Evolutionary conservation across 2,329 filamentous ascomycete genomes (phyloP).

Genomic region (Plenodomus lindquistii): DNA sequence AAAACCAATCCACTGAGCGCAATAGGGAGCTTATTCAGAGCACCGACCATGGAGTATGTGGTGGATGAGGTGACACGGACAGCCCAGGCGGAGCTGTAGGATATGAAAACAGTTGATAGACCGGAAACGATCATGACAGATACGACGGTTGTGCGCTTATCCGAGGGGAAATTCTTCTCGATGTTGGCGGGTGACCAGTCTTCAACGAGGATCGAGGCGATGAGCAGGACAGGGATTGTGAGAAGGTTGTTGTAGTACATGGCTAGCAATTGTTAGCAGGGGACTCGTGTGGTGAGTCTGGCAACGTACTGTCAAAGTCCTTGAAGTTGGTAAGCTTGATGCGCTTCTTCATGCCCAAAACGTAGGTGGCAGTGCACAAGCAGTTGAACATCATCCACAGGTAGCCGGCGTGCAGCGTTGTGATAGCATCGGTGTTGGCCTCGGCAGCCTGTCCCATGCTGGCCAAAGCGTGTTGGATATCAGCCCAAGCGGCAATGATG

Average conservation of each 20-base stretch:
- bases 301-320: slow-evolving; percentile 89
- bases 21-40: slow-evolving; percentile 96
- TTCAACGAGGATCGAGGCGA: slow-evolving; percentile 80
- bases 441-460: slow-evolving; percentile 57
- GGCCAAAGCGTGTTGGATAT: slow-evolving; percentile 83
- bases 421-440: slow-evolving; percentile 74
- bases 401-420: slow-evolving; percentile 91
- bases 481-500: slow-evolving; percentile 93
- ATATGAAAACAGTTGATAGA: slow-evolving; percentile 93
- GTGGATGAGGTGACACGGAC: slow-evolving; percentile 96
- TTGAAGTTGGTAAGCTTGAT: slow-evolving; percentile 99
- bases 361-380: slow-evolving; percentile 86
- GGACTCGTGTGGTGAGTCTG: no score
- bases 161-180: slow-evolving; percentile 82
- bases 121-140: slow-evolving; percentile 93
- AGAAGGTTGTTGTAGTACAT: slow-evolving; percentile 99
- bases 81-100: slow-evolving; percentile 99
- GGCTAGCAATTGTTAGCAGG: slow-evolving; percentile 58
- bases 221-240: slow-evolving; percentile 86
- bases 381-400: slow-evolving; percentile 99
- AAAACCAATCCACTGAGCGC: slow-evolving; percentile 91
- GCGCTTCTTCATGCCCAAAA: slow-evolving; percentile 93
- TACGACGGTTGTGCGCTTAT: slow-evolving; percentile 76
- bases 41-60: slow-evolving; percentile 98
- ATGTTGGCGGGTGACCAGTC: slow-evolving; percentile 92